Evolutionary conservation across 2,329 filamentous ascomycete species (phyloP).

Genomic region (Botryotinia convoluta): DNA sequence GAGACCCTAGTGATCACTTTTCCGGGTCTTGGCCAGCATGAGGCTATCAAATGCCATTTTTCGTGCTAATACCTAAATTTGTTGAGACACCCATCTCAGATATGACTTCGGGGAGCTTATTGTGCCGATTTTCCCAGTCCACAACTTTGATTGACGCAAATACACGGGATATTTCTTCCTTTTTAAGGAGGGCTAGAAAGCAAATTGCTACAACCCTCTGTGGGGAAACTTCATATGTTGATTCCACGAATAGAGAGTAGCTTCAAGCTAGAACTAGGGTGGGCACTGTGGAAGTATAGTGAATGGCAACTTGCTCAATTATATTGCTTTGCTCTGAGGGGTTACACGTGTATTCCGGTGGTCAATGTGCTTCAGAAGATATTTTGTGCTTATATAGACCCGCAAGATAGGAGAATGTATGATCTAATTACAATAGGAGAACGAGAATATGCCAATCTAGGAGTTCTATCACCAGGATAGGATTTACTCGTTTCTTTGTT

Average conservation of each 20-base stretch:
- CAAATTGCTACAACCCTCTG: neutral
- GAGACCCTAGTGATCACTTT: neutral
- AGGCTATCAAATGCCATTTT: neutral
- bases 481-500: neutral
- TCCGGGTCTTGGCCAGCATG: neutral
- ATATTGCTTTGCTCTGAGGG: neutral
- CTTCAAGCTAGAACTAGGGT: neutral
- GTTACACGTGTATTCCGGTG: neutral
- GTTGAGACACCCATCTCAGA: neutral
- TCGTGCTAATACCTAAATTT: neutral
- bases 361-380: neutral
- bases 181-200: neutral
- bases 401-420: neutral
- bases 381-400: neutral
- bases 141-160: neutral
- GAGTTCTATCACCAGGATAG: neutral
- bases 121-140: neutral
- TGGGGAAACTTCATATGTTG: neutral
- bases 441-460: neutral
- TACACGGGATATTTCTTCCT: neutral
- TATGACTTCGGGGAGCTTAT: rapidly evolving
- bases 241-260: neutral
- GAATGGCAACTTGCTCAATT: neutral
- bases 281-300: neutral
- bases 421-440: neutral